These are phyloP conservation scores for Luffa aegyptiaca DNA, from an alignment of 306 rosid species.

Conservation along the genomic window DNA sequence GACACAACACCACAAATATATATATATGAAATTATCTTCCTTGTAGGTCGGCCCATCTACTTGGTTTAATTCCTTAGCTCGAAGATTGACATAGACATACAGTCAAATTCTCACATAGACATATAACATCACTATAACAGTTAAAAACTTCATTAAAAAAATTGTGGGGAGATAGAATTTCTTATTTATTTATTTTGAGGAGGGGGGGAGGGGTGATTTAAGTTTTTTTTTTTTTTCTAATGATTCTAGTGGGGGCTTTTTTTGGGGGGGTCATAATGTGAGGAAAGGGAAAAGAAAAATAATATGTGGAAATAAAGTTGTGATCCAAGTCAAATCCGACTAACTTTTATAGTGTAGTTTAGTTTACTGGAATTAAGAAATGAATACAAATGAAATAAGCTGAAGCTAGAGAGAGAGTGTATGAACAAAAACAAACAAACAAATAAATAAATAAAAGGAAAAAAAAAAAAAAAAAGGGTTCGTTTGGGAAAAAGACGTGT, in stretches of 20 bases:
- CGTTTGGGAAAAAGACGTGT: background rate
- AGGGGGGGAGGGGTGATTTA: background rate
- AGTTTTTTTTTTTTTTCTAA: no score
- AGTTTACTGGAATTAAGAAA: background rate
- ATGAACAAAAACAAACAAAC: background rate
- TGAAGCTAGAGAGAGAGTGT: background rate
- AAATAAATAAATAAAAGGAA: background rate
- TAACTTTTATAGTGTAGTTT: background rate
- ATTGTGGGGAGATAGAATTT: no score
- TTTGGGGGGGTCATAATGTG: background rate
- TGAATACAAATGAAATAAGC: background rate
- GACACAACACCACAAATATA: no score
- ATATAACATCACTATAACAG: no score
- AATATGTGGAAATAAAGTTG: background rate
- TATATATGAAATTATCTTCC: no score
- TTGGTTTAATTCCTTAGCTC: no score
- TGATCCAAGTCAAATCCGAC: slow-evolving; percentile 6
- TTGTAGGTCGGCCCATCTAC: no score
- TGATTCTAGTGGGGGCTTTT: background rate
- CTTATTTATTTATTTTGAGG: no score
- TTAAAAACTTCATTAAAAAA: no score
- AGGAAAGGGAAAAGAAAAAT: background rate
- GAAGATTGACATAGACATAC: no score
- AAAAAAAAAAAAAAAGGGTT: background rate
- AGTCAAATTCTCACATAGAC: no score